Evolutionary conservation across 257 asterid genomes (phyloP).

Genomic region (Linaria vulgaris): DNA sequence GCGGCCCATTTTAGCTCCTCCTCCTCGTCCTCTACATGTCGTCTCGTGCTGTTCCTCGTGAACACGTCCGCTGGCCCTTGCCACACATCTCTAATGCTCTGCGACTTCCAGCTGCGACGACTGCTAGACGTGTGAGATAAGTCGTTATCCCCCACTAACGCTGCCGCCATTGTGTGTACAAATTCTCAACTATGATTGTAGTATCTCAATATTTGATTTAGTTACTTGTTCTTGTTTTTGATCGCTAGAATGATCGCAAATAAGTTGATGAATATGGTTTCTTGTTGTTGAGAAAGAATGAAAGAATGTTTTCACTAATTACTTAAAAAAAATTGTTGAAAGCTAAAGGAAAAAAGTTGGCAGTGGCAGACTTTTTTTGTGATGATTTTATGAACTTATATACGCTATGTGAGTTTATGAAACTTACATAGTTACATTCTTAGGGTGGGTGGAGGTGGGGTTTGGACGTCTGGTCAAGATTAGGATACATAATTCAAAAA

Average conservation of each 20-base stretch:
- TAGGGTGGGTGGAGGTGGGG: background rate
- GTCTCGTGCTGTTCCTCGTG: constrained; percentile 55
- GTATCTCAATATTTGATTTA: no score
- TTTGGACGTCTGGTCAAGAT: constrained; percentile 34
- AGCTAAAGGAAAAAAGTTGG: background rate
- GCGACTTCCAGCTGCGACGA: constrained; percentile 60
- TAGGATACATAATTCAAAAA: constrained; percentile 24
- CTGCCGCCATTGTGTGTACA: constrained; percentile 42
- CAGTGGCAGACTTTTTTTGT: constrained; percentile 15
- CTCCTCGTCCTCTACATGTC: constrained; percentile 64
- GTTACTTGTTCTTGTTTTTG: no score
- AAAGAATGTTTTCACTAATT: constrained; percentile 11
- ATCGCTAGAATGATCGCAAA: no score
- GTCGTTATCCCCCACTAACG: constrained; percentile 55
- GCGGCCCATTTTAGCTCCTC: constrained; percentile 91
- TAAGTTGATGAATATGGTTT: background rate
- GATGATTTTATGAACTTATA: background rate
- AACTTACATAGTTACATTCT: background rate
- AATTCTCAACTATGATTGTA: no score
- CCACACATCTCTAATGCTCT: constrained; percentile 69
- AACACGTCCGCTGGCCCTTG: constrained; percentile 63
- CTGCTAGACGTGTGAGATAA: constrained; percentile 46
- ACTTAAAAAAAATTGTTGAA: background rate
- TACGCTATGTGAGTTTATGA: background rate
- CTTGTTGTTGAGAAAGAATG: background rate